These are phyloP conservation scores for Neurospora sp. DNA, from an alignment of 495 filamentous ascomycete species.

Conservation along the genomic window DNA sequence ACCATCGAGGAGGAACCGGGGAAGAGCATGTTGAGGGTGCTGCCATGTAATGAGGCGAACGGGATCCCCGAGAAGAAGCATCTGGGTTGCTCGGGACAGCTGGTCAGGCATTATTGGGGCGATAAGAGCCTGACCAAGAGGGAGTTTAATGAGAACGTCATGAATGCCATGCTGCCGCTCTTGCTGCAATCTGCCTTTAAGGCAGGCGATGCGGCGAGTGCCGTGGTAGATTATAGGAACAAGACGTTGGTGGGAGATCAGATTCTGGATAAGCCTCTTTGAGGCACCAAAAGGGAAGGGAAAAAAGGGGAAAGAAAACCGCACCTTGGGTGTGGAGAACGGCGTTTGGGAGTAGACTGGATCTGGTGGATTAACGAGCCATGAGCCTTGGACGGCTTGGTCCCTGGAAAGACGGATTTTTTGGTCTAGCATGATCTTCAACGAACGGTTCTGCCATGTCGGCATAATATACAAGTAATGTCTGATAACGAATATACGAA, in stretches of 20 bases:
- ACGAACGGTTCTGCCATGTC: not conserved
- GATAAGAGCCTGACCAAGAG: conserved; percentile 8
- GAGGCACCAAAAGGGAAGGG: not conserved
- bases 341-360: not conserved
- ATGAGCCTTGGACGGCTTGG: not conserved
- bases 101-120: conserved; percentile 23
- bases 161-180: conserved; percentile 15
- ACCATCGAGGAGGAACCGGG: conserved; percentile 12
- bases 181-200: conserved; percentile 12
- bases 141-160: conserved; percentile 12
- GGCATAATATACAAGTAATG: not conserved
- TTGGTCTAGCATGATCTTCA: not conserved
- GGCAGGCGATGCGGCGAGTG: not conserved
- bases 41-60: conserved; percentile 22
- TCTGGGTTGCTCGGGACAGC: conserved; percentile 13
- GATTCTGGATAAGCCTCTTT: conserved; percentile 6
- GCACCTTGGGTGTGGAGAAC: not conserved
- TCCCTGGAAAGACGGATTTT: not conserved
- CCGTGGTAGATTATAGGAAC: conserved; percentile 10
- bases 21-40: conserved; percentile 10
- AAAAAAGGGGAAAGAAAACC: not conserved
- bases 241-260: conserved; percentile 11
- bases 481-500: not conserved
- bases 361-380: not conserved
- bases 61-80: conserved; percentile 12